Conservation (phyloP, 768 basidiomycete species). For the Rhizopogon vesiculosus region DNA sequence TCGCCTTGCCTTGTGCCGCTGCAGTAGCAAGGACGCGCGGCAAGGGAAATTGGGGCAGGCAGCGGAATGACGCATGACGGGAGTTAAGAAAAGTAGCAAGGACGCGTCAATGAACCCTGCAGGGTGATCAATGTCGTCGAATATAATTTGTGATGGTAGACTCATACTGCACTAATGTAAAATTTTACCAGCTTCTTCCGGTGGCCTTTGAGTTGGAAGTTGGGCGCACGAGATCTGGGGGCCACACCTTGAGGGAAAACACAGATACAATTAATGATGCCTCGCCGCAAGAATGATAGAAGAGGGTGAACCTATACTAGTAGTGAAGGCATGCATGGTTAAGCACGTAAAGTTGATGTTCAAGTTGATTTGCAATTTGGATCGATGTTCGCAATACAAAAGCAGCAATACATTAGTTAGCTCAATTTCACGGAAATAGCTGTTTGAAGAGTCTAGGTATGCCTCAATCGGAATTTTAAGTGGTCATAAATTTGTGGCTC, state of each 20-base stretch:
- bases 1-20: neutral
- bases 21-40: neutral
- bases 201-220: neutral
- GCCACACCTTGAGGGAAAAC: neutral
- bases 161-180: neutral
- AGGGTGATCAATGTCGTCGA: neutral
- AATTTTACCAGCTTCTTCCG: neutral
- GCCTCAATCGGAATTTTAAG: too few relatives aligned
- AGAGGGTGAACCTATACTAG: neutral
- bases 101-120: neutral
- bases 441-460: too few relatives aligned
- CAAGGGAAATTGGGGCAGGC: neutral
- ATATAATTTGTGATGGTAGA: neutral
- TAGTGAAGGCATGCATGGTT: neutral
- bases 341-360: neutral
- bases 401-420: neutral
- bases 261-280: too few relatives aligned
- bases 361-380: neutral
- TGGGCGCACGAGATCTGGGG: neutral
- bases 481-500: neutral
- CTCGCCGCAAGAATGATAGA: too few relatives aligned
- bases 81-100: neutral
- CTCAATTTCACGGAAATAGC: neutral
- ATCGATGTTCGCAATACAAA: neutral
- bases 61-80: neutral